Evolutionary conservation across 495 filamentous ascomycete genomes (phyloP).

Genomic region (Aspergillus wentii): DNA sequence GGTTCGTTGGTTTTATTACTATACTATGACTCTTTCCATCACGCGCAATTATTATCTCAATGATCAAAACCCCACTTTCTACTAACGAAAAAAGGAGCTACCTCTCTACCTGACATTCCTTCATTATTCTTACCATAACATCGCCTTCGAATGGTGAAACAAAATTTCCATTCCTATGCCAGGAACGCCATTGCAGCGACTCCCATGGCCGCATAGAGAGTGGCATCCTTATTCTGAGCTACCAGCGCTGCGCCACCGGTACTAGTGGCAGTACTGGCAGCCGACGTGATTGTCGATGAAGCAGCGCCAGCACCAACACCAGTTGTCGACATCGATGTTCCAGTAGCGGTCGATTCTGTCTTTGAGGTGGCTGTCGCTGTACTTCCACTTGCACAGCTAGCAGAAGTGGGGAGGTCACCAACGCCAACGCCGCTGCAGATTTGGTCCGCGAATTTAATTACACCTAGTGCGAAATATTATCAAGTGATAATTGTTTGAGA

Average conservation of each 20-base stretch:
- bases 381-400: conserved; percentile 27
- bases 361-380: conserved; percentile 13
- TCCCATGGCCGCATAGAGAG: conserved; percentile 31
- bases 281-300: conserved; percentile 5
- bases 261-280: conserved; percentile 14
- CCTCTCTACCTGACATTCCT: too few species aligned
- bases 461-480: conserved; percentile 23
- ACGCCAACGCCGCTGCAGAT: conserved; percentile 45
- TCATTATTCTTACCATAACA: too few species aligned
- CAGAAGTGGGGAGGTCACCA: conserved; percentile 30
- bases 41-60: too few species aligned
- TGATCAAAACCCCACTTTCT: too few species aligned
- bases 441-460: conserved; percentile 41
- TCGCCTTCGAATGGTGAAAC: too few species aligned
- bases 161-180: conserved; percentile 19
- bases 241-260: conserved; percentile 44
- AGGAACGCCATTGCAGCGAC: conserved; percentile 28
- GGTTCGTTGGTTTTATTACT: too few species aligned
- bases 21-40: too few species aligned
- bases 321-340: conserved; percentile 13
- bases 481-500: neutral
- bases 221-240: conserved; percentile 27
- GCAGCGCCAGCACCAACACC: conserved; percentile 14
- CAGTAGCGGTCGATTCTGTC: conserved; percentile 9
- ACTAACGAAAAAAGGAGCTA: too few species aligned